Conservation (phyloP, 768 basidiomycete genomes). For the Lactarius sp. region DNA sequence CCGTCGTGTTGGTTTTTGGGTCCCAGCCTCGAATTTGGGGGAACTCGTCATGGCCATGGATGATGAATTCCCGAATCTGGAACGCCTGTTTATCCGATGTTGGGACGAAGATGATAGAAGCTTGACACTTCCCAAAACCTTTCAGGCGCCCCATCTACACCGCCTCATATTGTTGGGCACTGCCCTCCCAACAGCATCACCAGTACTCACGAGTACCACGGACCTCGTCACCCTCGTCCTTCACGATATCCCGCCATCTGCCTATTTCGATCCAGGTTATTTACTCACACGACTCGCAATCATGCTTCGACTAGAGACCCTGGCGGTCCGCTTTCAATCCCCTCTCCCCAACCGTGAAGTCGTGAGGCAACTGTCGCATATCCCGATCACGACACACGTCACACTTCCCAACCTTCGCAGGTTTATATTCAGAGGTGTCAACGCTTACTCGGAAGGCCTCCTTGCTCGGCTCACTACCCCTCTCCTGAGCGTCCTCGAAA, state of each 20-base stretch:
- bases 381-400: neutral
- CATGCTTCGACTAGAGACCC: neutral
- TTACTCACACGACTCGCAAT: neutral
- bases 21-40: neutral
- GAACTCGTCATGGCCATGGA: neutral
- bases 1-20: neutral
- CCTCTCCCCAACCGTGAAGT: neutral
- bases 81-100: neutral
- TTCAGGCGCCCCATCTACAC: neutral
- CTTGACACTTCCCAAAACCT: neutral
- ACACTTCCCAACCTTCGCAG: neutral
- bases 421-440: neutral
- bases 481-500: neutral
- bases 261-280: neutral
- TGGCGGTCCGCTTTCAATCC: neutral
- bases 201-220: constrained; percentile 32
- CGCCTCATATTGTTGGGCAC: neutral
- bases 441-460: neutral
- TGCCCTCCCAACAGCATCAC: neutral
- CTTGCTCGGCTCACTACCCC: neutral
- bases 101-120: neutral
- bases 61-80: neutral
- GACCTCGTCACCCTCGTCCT: neutral
- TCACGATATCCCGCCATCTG: neutral
- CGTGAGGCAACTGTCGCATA: neutral